Evolutionary conservation across 2,329 filamentous ascomycete species (phyloP), one percentile per base, ranked within the genome.

Genomic region (Cryoendolithus antarcticus): DNA sequence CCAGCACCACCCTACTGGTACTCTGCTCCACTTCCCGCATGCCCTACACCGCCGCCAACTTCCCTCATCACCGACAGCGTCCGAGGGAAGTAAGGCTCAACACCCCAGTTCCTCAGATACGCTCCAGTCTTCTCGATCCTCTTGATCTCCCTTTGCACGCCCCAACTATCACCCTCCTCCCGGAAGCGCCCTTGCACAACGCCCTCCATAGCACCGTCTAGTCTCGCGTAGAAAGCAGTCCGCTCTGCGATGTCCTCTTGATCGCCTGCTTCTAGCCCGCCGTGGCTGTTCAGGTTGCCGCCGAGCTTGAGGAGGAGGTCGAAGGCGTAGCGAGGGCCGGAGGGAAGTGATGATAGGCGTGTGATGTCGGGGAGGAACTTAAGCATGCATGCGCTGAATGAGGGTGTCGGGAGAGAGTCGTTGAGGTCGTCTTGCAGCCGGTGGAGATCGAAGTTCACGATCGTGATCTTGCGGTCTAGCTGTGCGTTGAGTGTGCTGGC

Each of bases 401-500:
- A 69, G 4, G 67, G 61, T 4, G 65, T 65, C 12, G 66, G 67
- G 37, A 72, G 68, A 38, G 65, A 67, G 51, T 71, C 67, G 56
- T 71, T 71, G 47, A 72, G 62, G 48, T 70, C 67, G 54, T 72
- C 69, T 53, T 72, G 69, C 34, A 72, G 61, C 37, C 69, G 66
- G 59, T 72, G 69, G 3, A 72, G 66, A 51, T 72, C 69, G 52
- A 71, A 71, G 59, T 72, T 72, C 40, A 72, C 67, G 40, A 72
- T 71, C 30, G 69, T 72, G 58, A 72, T 72, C 49, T 72, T 72
- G 62, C 69, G 69, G 55, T 72, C 69, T 44, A 72, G 66, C 51
- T 72, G 69, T n/a, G 67, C 67, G 51, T 71, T 71, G 44, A 72
- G 64, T 2, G 67, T 69, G 28, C 62, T 56, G 28, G 69, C 68